A percentile compares a stretch with the other conserved stretches of the same genome.
These are phyloP conservation scores for Aureoboletus auriporus DNA, from an alignment of 768 basidiomycete genomes.

Conservation along the genomic window DNA sequence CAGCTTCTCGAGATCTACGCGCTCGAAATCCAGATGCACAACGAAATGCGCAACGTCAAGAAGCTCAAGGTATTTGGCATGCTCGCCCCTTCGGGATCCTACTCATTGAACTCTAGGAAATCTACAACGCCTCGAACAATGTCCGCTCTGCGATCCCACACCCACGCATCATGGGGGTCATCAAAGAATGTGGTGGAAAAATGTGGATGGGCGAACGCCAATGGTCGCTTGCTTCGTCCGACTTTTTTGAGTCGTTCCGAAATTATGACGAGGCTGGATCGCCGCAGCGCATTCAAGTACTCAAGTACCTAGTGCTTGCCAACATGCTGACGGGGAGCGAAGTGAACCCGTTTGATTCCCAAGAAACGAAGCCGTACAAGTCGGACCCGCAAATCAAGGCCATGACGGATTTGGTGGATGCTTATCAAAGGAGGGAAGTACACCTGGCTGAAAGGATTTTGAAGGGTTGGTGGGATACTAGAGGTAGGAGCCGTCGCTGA, in stretches of 20 bases:
- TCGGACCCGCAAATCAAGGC: slow-evolving; percentile 94
- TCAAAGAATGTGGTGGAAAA: slow-evolving; percentile 98
- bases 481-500: not conserved
- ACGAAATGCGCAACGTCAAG: slow-evolving; percentile 92
- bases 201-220: slow-evolving; percentile 99
- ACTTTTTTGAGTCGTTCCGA: slow-evolving; percentile 98
- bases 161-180: slow-evolving; percentile 97
- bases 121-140: slow-evolving; percentile 91
- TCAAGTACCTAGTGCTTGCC: slow-evolving; percentile 96
- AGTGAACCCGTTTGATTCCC: slow-evolving; percentile 98
- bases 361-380: slow-evolving; percentile 98
- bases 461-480: slow-evolving; percentile 52
- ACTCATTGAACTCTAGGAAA: slow-evolving; percentile 60
- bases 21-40: slow-evolving; percentile 99
- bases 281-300: slow-evolving; percentile 92
- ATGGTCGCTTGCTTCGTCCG: slow-evolving; percentile 95
- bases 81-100: not conserved
- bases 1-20: slow-evolving; percentile 96
- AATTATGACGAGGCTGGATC: slow-evolving; percentile 99
- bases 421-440: slow-evolving; percentile 94
- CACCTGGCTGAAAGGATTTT: slow-evolving; percentile 97
- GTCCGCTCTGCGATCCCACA: slow-evolving; percentile 97
- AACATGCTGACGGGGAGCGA: slow-evolving; percentile 98
- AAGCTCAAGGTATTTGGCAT: slow-evolving; percentile 73
- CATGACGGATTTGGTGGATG: slow-evolving; percentile 96